Evolutionary conservation across 257 asterid species (phyloP).

Genomic region (Haberlea rhodopensis): DNA sequence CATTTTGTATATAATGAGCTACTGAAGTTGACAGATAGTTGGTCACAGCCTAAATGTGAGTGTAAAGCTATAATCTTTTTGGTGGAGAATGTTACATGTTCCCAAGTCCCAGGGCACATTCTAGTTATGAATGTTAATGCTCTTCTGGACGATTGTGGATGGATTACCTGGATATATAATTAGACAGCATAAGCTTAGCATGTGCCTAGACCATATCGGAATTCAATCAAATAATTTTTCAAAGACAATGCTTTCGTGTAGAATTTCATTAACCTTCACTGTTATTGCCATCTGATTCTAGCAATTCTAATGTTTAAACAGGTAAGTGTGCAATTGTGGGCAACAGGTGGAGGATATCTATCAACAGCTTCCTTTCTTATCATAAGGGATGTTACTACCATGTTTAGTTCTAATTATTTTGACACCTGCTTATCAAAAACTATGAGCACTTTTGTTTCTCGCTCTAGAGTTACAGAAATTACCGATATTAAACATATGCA

Average conservation of each 20-base stretch:
- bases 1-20: too few species aligned
- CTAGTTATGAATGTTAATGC: background rate
- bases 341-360: conserved; percentile 62
- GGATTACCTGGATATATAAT: background rate
- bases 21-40: background rate
- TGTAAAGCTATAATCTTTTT: background rate
- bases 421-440: conserved; percentile 68
- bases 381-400: conserved; percentile 50
- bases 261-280: conserved; percentile 2
- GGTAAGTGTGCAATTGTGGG: conserved; percentile 87
- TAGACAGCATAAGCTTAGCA: background rate
- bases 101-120: too few species aligned
- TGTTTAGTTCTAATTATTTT: conserved; percentile 46
- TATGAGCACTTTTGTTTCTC: conserved; percentile 56
- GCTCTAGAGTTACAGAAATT: conserved; percentile 58
- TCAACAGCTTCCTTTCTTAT: conserved; percentile 70
- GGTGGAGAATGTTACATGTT: background rate
- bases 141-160: background rate
- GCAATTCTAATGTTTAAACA: conserved; percentile 37
- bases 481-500: conserved; percentile 54
- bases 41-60: background rate
- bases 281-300: conserved; percentile 9
- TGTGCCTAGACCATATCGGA: background rate
- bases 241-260: conserved; percentile 7
- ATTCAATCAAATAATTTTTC: background rate